Evolutionary conservation across 2,329 filamentous ascomycete species (phyloP).

Genomic region (Aspergillus sp.): DNA sequence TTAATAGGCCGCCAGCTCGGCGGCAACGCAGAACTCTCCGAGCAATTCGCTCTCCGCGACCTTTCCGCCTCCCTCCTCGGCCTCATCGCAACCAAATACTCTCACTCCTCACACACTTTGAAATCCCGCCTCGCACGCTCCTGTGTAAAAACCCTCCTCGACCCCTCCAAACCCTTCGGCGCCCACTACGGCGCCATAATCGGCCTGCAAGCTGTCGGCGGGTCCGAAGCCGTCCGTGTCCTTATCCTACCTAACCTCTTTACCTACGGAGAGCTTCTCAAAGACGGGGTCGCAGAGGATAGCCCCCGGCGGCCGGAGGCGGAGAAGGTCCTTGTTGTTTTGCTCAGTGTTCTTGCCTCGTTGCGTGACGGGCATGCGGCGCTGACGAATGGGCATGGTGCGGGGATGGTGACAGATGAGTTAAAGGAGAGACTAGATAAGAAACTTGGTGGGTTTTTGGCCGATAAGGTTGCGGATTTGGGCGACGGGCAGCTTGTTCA

Average conservation of each 20-base stretch:
- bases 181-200: slow-evolving; percentile 87
- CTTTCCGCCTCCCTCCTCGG: slow-evolving; percentile 79
- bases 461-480: slow-evolving; percentile 40
- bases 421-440: slow-evolving; percentile 36
- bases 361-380: slow-evolving; percentile 50
- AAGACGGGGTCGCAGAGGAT: slow-evolving; percentile 52
- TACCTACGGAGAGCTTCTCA: slow-evolving; percentile 62
- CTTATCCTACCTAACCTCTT: slow-evolving; percentile 67
- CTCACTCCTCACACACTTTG: slow-evolving; percentile 74
- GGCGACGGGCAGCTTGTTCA: slow-evolving; percentile 42
- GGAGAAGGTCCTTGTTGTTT: slow-evolving; percentile 58
- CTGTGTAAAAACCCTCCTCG: slow-evolving; percentile 87
- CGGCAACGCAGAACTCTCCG: slow-evolving; percentile 48
- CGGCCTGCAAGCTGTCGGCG: slow-evolving; percentile 76
- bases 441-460: slow-evolving; percentile 45
- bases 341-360: slow-evolving; percentile 57
- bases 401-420: slow-evolving; percentile 37
- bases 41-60: slow-evolving; percentile 79
- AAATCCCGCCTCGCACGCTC: slow-evolving; percentile 89
- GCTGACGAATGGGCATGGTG: slow-evolving; percentile 40
- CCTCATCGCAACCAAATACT: slow-evolving; percentile 77
- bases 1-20: slow-evolving; percentile 82
- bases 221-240: slow-evolving; percentile 61
- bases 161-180: slow-evolving; percentile 76
- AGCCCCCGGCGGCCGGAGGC: slow-evolving; percentile 57